A percentile compares a stretch with the other conserved stretches of the same genome.
These are phyloP conservation scores for Leishmania gerbilli DNA, from an alignment of 208 protist species.

Conservation along the genomic window DNA sequence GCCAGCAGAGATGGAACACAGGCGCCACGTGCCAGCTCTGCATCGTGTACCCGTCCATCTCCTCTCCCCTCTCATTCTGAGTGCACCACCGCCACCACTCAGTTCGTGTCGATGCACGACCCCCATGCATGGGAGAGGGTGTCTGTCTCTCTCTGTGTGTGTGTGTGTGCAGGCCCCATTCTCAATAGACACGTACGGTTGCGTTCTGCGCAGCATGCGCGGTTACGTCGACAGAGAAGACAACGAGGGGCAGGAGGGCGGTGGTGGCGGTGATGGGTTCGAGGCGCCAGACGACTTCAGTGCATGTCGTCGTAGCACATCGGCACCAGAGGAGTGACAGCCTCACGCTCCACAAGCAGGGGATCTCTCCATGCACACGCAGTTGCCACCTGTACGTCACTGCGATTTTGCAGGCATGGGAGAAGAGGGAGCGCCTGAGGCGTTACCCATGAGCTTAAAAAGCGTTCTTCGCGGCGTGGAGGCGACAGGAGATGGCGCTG, in stretches of 20 bases:
- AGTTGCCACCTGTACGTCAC: background rate
- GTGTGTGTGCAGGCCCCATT: background rate
- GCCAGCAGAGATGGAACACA: background rate
- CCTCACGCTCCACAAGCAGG: background rate
- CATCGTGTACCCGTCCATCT: background rate
- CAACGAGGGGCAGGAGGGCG: background rate
- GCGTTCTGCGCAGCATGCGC: background rate
- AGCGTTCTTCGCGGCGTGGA: slow-evolving; percentile 19
- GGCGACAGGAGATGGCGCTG: background rate
- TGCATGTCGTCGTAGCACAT: background rate
- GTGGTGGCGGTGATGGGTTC: background rate
- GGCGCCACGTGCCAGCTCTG: background rate
- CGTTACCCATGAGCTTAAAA: slow-evolving; percentile 23
- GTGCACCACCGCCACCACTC: background rate
- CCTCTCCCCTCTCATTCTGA: background rate
- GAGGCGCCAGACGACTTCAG: background rate
- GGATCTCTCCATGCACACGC: background rate
- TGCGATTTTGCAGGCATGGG: background rate
- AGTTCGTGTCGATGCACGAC: background rate
- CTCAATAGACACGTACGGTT: background rate
- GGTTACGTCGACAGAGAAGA: background rate
- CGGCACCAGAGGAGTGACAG: background rate
- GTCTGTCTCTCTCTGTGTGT: background rate
- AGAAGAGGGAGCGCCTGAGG: background rate
- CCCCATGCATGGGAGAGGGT: background rate